Conservation (phyloP, 768 basidiomycete species). For the Leccinum uliginosum region DNA sequence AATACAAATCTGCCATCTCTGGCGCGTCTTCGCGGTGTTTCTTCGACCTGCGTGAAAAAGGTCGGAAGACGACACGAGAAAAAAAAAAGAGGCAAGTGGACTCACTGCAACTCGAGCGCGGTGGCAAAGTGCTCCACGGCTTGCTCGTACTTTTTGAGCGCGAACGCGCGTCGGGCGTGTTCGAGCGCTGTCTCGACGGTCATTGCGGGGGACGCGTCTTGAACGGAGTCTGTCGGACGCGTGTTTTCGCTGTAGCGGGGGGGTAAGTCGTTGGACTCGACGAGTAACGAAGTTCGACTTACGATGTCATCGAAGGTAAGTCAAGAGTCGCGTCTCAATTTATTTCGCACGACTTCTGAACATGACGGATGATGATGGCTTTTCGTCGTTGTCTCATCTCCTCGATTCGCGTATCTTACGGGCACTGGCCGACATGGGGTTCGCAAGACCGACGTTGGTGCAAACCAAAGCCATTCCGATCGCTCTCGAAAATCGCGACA, state of each 20-base stretch:
- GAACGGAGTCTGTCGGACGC: neutral
- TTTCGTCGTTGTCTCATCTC: constrained; percentile 65
- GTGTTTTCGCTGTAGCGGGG: constrained; percentile 18
- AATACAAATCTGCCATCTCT: constrained; percentile 83
- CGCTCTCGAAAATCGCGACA: constrained; percentile 83
- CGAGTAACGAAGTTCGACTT: too few relatives aligned
- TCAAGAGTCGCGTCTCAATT: too few relatives aligned
- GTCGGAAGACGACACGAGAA: neutral
- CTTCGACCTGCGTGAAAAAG: constrained; percentile 51
- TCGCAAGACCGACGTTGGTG: constrained; percentile 87
- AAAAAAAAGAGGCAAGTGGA: constrained; percentile 20
- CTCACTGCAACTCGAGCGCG: constrained; percentile 80
- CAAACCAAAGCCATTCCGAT: constrained; percentile 91
- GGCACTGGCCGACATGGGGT: constrained; percentile 85
- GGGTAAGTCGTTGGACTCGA: too few relatives aligned
- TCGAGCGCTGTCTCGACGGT: constrained; percentile 60
- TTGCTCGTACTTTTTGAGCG: constrained; percentile 80
- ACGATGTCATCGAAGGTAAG: too few relatives aligned
- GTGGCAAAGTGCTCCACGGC: constrained; percentile 81
- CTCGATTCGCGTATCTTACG: constrained; percentile 84
- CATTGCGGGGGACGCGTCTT: constrained; percentile 25
- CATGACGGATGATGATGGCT: constrained; percentile 32
- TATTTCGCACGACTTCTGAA: neutral
- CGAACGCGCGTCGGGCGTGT: constrained; percentile 84
- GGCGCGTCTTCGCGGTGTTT: constrained; percentile 76